A percentile compares a stretch with the other conserved stretches of the same genome.
These are phyloP conservation scores for Kernera saxatilis DNA, from an alignment of 345 rosid genomes.

Conservation along the genomic window DNA sequence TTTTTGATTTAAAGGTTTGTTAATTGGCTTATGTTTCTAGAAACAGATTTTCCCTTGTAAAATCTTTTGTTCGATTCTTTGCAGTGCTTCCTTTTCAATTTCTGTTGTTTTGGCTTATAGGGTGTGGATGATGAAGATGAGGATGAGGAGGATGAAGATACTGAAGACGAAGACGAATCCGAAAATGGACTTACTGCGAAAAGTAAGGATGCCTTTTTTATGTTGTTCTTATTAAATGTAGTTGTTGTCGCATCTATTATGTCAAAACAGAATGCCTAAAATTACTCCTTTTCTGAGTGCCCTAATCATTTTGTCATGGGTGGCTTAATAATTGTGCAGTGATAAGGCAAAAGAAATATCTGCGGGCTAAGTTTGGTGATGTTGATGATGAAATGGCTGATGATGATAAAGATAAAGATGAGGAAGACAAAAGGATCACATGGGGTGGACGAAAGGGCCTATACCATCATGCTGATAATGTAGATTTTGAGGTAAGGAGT, in stretches of 20 bases:
- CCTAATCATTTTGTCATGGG: not conserved
- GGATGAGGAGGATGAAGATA: conserved; percentile 39
- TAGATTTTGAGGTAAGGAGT: conserved; percentile 48
- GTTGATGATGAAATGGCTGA: conserved; percentile 67
- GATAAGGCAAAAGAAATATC: conserved; percentile 54
- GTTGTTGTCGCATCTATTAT: not conserved
- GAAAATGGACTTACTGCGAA: conserved; percentile 46
- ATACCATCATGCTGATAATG: conserved; percentile 53
- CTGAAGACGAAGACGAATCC: conserved; percentile 32
- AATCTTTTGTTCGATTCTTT: not conserved
- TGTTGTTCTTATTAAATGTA: not conserved
- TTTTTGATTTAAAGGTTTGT: conserved; percentile 58
- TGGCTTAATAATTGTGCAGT: conserved; percentile 36
- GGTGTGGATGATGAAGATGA: conserved; percentile 30
- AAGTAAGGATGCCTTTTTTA: conserved; percentile 39
- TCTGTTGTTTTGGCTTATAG: conserved; percentile 11
- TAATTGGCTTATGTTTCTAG: not conserved
- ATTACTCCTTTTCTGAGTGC: not conserved
- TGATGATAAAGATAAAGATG: conserved; percentile 51
- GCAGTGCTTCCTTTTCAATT: not conserved
- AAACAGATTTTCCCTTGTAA: not conserved
- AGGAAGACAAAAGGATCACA: conserved; percentile 32
- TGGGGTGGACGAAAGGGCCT: conserved; percentile 50
- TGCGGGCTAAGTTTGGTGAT: conserved; percentile 56
- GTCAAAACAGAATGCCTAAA: not conserved